Base-by-base conservation (phyloP, 2,329 filamentous ascomycete species). In the Colletotrichum cereale region DNA sequence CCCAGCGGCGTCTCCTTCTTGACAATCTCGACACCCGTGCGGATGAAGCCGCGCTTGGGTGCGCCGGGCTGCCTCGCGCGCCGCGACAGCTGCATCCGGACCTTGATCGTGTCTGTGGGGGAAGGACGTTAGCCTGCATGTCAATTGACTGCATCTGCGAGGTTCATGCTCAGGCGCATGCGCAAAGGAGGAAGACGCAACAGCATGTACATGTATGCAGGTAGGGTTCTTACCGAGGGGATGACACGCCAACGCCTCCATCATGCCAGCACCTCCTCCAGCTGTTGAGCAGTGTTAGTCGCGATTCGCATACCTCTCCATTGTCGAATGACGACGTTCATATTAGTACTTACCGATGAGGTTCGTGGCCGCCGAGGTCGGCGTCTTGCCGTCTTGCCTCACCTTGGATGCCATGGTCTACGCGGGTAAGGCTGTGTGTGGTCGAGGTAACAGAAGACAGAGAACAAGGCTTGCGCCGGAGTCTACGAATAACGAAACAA, bases 261-360 rank as follows among this genome's bases (percentile, higher is more conserved):
- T 98, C 96, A 98, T 98, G 79, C 96, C 96, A 77, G 96, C 96
- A 83, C 94, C 94, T 80, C 96, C 96, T 80, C 96, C 96, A 81
- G 96, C 96, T 97, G 77, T 77, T 34, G 56, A 11, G 52, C 42
- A 38, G 5, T 67, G 57, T 72, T 44, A 69, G 67, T 44, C 48
- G 40, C 40, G 16, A 10, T 36, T 18, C 10, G 10, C 16, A 18
- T 24, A 18, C 29, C 5, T 7, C 36, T 42, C 74, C 69, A 26
- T 38, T 11, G 21, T 18, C 38, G 21, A 44, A 14, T 14, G 12
- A 47, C 34, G 18, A 14, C 11, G 34, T 60, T 47, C 24, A 6
- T 11, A 24, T 16, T 44, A 24, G 55, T 21, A 79, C 88, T 78
- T 87, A 96, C 94, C 94, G 78, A 98, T 95, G 78, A 98, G 85